phyloP scores from a whole-genome alignment of 176 grass and related monocot genomes.

The Phragmites australis region DNA sequence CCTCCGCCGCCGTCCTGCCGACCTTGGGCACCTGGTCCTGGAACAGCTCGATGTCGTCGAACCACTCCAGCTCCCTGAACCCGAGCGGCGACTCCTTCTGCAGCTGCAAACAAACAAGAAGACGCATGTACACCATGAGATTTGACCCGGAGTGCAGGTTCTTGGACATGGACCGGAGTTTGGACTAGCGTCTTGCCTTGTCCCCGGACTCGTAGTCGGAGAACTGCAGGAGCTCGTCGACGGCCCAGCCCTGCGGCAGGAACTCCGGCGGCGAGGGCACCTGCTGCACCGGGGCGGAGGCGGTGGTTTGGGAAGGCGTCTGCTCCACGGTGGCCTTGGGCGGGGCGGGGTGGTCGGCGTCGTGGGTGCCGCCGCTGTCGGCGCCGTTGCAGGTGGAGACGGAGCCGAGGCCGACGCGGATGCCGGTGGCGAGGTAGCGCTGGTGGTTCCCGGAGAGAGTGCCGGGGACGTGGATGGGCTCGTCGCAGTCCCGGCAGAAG shows the following conservation, averaged over 20 bases:
- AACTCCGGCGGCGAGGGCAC: constrained; percentile 48
- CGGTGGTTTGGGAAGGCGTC: not conserved
- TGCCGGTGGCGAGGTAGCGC: constrained; percentile 90
- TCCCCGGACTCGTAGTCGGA: constrained; percentile 73
- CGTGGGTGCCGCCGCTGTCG: constrained; percentile 12
- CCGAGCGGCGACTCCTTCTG: constrained; percentile 67
- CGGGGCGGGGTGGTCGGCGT: constrained; percentile 47
- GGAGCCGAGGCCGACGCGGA: constrained; percentile 67
- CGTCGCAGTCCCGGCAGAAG: constrained; percentile 97
- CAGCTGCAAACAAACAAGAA: constrained; percentile 35
- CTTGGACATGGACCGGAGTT: not conserved
- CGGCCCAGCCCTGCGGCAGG: constrained; percentile 67
- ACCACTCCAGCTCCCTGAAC: constrained; percentile 81
- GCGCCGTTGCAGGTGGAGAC: constrained; percentile 20
- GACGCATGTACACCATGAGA: not conserved
- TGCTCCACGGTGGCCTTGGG: constrained; percentile 41
- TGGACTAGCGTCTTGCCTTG: constrained; percentile 53
- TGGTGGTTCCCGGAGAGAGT: constrained; percentile 95
- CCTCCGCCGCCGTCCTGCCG: constrained; percentile 46
- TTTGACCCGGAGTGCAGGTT: not conserved
- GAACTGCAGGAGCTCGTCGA: constrained; percentile 84
- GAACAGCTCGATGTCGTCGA: constrained; percentile 75
- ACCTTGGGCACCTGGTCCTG: constrained; percentile 55
- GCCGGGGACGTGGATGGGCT: constrained; percentile 81
- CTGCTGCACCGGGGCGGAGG: constrained; percentile 19